Evolutionary conservation across 495 filamentous ascomycete species (phyloP).

Genomic region (Tuber calosporum): DNA sequence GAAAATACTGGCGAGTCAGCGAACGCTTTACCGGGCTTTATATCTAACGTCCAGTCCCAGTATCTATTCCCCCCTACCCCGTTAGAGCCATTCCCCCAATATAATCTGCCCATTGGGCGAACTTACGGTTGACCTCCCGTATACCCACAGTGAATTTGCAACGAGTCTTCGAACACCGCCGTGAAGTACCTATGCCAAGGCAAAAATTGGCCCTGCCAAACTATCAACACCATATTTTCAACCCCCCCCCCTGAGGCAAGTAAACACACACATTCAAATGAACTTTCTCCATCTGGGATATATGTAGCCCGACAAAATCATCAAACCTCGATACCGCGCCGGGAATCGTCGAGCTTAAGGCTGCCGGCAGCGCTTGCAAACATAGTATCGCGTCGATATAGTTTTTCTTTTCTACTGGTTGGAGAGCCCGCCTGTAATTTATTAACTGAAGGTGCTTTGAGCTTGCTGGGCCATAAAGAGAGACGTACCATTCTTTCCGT

Average conservation of each 20-base stretch:
- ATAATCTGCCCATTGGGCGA: not conserved
- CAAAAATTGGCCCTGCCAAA: slow-evolving; percentile 44
- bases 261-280: slow-evolving; percentile 57
- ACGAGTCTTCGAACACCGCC: slow-evolving; percentile 55
- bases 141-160: slow-evolving; percentile 61
- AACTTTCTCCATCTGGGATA: slow-evolving; percentile 56
- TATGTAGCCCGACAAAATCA: slow-evolving; percentile 63
- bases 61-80: slow-evolving; percentile 38
- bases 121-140: slow-evolving; percentile 41
- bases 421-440: slow-evolving; percentile 49
- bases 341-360: slow-evolving; percentile 41
- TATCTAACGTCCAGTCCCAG: slow-evolving; percentile 46
- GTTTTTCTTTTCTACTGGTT: slow-evolving; percentile 48
- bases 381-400: slow-evolving; percentile 64
- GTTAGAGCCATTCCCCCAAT: not conserved
- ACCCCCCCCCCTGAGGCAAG: slow-evolving; percentile 53
- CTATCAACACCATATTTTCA: slow-evolving; percentile 48
- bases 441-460: slow-evolving; percentile 48
- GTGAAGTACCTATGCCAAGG: slow-evolving; percentile 44
- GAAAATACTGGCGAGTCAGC: slow-evolving; percentile 42
- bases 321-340: slow-evolving; percentile 54
- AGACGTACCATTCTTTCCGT: slow-evolving; percentile 47
- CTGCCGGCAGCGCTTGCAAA: slow-evolving; percentile 51
- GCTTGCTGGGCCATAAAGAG: slow-evolving; percentile 5
- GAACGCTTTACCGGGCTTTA: slow-evolving; percentile 36